These are phyloP conservation scores for Lojkania enalia DNA, from an alignment of 2,329 filamentous ascomycete species.

Conservation along the genomic window DNA sequence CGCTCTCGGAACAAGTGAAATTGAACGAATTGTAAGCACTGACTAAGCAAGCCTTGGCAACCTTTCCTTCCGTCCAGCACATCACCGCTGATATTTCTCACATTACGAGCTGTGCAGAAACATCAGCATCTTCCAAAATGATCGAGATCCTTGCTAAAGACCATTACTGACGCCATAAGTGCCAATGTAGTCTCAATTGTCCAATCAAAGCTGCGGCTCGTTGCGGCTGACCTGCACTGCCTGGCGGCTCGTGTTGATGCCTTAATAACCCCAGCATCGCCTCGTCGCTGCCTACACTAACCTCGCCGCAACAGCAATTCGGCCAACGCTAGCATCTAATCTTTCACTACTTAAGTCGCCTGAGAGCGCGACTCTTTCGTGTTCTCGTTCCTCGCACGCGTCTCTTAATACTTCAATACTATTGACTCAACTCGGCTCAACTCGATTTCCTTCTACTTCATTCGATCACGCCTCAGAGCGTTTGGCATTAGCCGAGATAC, in stretches of 20 bases:
- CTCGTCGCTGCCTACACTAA: constrained; percentile 40
- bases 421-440: too few relatives aligned
- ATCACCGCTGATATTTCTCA: neutral
- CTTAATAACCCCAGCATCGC: constrained; percentile 29
- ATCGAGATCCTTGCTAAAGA: neutral
- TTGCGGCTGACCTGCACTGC: constrained; percentile 8
- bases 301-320: constrained; percentile 18
- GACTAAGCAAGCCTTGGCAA: too few relatives aligned
- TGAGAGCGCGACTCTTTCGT: constrained; percentile 31
- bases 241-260: constrained; percentile 27
- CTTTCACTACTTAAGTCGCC: constrained; percentile 24
- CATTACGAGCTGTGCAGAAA: neutral
- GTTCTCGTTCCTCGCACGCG: constrained; percentile 19
- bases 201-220: constrained; percentile 1
- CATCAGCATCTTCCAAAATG: too few relatives aligned
- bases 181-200: neutral
- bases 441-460: too few relatives aligned
- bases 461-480: too few relatives aligned
- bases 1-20: too few relatives aligned
- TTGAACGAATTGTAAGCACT: too few relatives aligned
- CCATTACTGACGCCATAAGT: neutral
- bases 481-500: too few relatives aligned
- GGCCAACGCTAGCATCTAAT: constrained; percentile 10
- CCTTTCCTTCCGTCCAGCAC: too few relatives aligned
- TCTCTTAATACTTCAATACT: too few relatives aligned